Evolutionary conservation across 208 protist species (phyloP), one percentile per base, ranked within the genome.

Genomic region (Crithidia brevicula): DNA sequence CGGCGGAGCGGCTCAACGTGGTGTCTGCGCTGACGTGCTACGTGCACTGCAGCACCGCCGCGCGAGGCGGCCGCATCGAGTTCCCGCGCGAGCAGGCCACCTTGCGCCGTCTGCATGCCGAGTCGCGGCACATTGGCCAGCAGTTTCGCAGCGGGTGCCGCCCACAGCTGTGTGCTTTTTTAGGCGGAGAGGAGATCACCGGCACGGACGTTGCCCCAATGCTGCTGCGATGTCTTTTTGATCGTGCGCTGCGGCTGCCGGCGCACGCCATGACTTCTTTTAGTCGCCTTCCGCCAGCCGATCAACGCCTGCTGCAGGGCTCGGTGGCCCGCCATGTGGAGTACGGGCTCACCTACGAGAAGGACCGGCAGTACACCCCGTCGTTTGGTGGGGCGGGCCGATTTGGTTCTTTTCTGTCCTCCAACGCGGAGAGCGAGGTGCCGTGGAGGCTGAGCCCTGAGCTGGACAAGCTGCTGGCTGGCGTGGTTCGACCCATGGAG

Each of bases 261-360:
- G 53, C 77, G 3, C 83, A 90, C 58, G 51, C 75, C 25, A 74
- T 86, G 13, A 60, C 69, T n/a, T 74, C 69, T 57, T 57, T 84
- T 23, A 54, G 47, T 11, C 74, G 72, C 20, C 60, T 88, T 2
- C 72, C 64, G 8, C 65, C 36, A 45, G 63, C 45, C 11, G 83
- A 92, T 23, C 72, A 86, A 64, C 38, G 65, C 25, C 47, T 79
- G 57, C 47, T 93, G 62, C 53, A 67, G n/a, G 70, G 51, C 7
- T 51, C 85, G 22, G 76, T 88, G 28, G 79, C 65, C 36, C 82
- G 90, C 1, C 83, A 93, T 67, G 85, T 77, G 36, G 70, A 68
- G 60, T 95, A 93, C 66, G 87, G 90, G 3, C 75, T 93, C 34
- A 72, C 72, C 43, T 95, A 92, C 74, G 66, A 76, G 50, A 43